Conservation (phyloP, 176 grass and related monocot species). For the Luzula sylvatica region DNA sequence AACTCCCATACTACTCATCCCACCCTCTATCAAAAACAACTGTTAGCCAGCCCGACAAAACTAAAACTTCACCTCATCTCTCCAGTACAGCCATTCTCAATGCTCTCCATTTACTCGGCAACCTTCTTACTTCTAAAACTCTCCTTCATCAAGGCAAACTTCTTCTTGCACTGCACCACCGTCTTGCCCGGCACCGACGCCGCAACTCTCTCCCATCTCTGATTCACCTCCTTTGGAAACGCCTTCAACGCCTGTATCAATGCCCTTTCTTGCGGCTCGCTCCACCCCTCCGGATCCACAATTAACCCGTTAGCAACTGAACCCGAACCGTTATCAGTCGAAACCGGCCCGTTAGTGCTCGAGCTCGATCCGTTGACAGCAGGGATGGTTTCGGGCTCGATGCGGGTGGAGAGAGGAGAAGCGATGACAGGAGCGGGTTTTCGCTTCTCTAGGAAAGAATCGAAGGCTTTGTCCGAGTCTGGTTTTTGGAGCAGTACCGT, state of each 20-base stretch:
- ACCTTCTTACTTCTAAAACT: constrained; percentile 79
- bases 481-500: constrained; percentile 91
- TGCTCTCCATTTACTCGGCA: constrained; percentile 22
- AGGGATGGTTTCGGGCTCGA: constrained; percentile 31
- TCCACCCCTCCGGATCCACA: constrained; percentile 69
- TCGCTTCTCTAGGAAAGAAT: constrained; percentile 96
- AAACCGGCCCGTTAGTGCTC: constrained; percentile 14
- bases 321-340: constrained; percentile 24
- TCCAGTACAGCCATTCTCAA: not conserved
- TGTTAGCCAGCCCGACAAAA: not conserved
- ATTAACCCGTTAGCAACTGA: constrained; percentile 26
- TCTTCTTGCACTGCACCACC: constrained; percentile 88
- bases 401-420: constrained; percentile 66
- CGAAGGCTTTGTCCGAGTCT: constrained; percentile 88
- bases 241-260: constrained; percentile 87
- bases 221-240: constrained; percentile 87
- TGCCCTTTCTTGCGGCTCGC: constrained; percentile 70
- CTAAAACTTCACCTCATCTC: not conserved
- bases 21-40: not conserved
- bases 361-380: constrained; percentile 20
- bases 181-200: constrained; percentile 93
- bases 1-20: not conserved
- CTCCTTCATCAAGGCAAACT: constrained; percentile 74
- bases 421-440: constrained; percentile 59
- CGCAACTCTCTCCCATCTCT: constrained; percentile 95